A percentile compares a stretch with the other conserved stretches of the same genome.
Evolutionary conservation across 2,329 filamentous ascomycete species (phyloP).

Genomic region (Diatrype stigma): DNA sequence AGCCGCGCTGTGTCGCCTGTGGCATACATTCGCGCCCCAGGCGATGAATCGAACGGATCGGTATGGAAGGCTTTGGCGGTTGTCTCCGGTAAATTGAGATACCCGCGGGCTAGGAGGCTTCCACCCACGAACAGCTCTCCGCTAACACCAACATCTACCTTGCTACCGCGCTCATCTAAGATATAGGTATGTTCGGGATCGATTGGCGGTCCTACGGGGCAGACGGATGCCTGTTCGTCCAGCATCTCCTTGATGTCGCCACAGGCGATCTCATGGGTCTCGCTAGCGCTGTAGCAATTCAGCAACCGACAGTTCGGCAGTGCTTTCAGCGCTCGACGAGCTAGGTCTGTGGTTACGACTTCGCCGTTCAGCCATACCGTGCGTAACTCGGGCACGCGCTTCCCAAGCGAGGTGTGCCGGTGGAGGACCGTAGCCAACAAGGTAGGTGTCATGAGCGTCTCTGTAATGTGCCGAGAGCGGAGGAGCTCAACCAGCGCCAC

Average conservation of each 20-base stretch:
- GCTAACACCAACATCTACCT: conserved; percentile 56
- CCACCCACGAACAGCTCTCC: conserved; percentile 77
- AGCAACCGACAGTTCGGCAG: conserved; percentile 67
- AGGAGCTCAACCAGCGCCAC: conserved; percentile 69
- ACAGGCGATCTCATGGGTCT: conserved; percentile 76
- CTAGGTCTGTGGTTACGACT: conserved; percentile 75
- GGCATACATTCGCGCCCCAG: conserved; percentile 66
- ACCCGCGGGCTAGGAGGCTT: conserved; percentile 68
- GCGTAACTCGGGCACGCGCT: conserved; percentile 60
- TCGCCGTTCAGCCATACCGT: conserved; percentile 80
- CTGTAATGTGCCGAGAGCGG: conserved; percentile 61
- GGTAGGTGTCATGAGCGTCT: conserved; percentile 81
- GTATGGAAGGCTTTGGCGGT: conserved; percentile 68
- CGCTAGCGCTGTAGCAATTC: conserved; percentile 79
- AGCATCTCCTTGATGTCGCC: conserved; percentile 69
- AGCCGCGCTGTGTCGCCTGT: conserved; percentile 69
- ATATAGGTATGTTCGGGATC: conserved; percentile 68
- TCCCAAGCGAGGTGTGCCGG: conserved; percentile 61
- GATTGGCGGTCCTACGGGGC: conserved; percentile 68
- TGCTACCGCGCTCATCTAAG: conserved; percentile 63
- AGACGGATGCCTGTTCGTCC: conserved; percentile 59
- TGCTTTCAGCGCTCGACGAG: conserved; percentile 61
- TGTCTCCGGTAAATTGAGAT: conserved; percentile 74
- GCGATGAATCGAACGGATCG: conserved; percentile 57
- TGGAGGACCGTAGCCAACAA: conserved; percentile 70